A percentile compares a stretch with the other conserved stretches of the same genome.
phyloP scores from a whole-genome alignment of 352 stramenopile species.

The Thalassiosira sp. region DNA sequence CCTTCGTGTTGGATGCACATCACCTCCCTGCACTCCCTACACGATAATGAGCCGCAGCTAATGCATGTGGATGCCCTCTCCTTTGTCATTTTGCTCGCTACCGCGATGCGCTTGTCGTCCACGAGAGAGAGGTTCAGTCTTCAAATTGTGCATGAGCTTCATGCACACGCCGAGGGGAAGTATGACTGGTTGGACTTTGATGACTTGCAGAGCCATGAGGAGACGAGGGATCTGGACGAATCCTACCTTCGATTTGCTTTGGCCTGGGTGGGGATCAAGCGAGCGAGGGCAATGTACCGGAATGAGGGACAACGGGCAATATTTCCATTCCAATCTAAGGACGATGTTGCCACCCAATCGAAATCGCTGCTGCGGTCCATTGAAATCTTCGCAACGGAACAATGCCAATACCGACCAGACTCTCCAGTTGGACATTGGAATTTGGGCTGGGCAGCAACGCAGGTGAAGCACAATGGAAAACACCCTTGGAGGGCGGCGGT shows the following conservation, averaged over 20 bases:
- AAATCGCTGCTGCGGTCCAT: conserved; percentile 24
- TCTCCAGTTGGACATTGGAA: conserved; percentile 27
- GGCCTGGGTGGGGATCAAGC: conserved; percentile 27
- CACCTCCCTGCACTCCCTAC: background rate
- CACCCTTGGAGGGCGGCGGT: conserved; percentile 6
- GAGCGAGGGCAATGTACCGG: conserved; percentile 14
- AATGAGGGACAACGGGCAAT: background rate
- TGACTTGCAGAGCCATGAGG: conserved; percentile 15
- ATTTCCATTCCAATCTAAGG: conserved; percentile 3
- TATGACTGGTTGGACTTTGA: conserved; percentile 26
- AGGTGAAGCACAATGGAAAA: conserved; percentile 29
- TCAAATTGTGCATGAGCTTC: conserved; percentile 35
- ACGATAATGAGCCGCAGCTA: conserved; percentile 14
- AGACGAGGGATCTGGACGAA: conserved; percentile 15
- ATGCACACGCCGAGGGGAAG: conserved; percentile 18
- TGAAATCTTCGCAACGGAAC: conserved; percentile 23
- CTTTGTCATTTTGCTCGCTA: conserved; percentile 25
- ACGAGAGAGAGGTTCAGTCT: conserved; percentile 13
- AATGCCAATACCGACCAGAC: conserved; percentile 15
- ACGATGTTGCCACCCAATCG: conserved; percentile 17
- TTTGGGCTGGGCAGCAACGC: conserved; percentile 11
- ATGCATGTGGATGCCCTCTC: conserved; percentile 15
- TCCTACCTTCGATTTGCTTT: conserved; percentile 29
- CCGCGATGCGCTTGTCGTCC: background rate
- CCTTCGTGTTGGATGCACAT: background rate